Percentiles rank a stretch among this genome's conserved stretches.
Conservation (phyloP, 148 eudicot genomes). For the Chenopodium berlandieri region DNA sequence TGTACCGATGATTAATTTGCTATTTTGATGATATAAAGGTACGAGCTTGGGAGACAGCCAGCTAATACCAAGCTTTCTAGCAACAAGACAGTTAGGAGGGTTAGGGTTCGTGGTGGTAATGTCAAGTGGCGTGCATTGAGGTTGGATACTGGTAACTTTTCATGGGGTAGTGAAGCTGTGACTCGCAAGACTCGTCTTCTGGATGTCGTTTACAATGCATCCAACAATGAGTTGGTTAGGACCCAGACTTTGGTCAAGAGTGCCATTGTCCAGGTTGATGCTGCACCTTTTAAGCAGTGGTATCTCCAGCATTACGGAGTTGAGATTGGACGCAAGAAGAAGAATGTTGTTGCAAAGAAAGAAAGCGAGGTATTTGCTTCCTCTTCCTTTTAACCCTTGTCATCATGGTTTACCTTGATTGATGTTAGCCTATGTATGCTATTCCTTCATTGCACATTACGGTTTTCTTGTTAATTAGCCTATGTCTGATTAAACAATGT, state of each 20-base stretch:
- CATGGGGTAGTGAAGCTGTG: conserved; percentile 85
- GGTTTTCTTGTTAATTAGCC: not conserved
- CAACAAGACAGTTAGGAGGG: conserved; percentile 75
- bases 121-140: conserved; percentile 90
- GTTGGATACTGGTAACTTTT: conserved; percentile 84
- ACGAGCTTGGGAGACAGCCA: conserved; percentile 91
- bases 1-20: not conserved
- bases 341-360: conserved; percentile 55
- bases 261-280: conserved; percentile 88
- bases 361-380: conserved; percentile 60
- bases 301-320: conserved; percentile 83
- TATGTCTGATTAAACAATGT: not conserved
- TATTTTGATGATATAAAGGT: conserved; percentile 38
- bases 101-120: conserved; percentile 82
- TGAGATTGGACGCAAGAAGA: conserved; percentile 81
- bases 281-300: conserved; percentile 86
- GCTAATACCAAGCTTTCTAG: conserved; percentile 83
- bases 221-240: conserved; percentile 88
- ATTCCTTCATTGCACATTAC: not conserved
- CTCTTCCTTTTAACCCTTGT: not conserved
- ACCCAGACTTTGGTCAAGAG: conserved; percentile 84
- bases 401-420: no score
- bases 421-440: not conserved
- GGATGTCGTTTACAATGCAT: conserved; percentile 86
- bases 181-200: conserved; percentile 71